These are phyloP conservation scores for Zygoascus meyerae DNA, from an alignment of 1,139 yeast species.

Conservation along the genomic window DNA sequence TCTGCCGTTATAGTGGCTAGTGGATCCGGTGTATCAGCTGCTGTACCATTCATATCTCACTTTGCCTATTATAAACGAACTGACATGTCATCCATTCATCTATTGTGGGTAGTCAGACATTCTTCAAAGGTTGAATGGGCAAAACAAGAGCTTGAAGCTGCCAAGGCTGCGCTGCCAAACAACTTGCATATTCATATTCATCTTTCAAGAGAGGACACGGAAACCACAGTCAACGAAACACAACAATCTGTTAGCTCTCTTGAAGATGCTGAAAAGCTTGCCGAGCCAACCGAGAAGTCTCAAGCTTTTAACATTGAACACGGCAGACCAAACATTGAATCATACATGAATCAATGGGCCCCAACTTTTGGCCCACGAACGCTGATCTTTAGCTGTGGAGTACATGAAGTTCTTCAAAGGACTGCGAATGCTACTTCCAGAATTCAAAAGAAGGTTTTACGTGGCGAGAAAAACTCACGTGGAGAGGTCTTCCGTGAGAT, in stretches of 20 bases:
- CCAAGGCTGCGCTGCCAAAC: slow-evolving; percentile 13
- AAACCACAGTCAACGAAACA: neutral
- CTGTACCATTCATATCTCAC: slow-evolving; percentile 35
- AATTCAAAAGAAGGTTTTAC: slow-evolving; percentile 31
- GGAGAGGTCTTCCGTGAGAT: slow-evolving; percentile 39
- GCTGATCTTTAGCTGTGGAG: slow-evolving; percentile 49
- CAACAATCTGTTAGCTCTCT: neutral
- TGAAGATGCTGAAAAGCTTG: neutral
- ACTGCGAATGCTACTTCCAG: slow-evolving; percentile 44
- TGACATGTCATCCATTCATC: slow-evolving; percentile 31
- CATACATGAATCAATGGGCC: slow-evolving; percentile 17
- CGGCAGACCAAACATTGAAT: slow-evolving; percentile 36
- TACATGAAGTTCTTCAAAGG: slow-evolving; percentile 40
- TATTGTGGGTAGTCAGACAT: slow-evolving; percentile 47
- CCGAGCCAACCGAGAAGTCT: neutral
- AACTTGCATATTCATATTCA: slow-evolving; percentile 3
- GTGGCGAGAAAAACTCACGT: slow-evolving; percentile 16
- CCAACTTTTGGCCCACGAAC: slow-evolving; percentile 37
- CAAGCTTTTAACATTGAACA: slow-evolving; percentile 8
- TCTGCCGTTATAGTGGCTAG: slow-evolving; percentile 37
- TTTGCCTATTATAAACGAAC: slow-evolving; percentile 4
- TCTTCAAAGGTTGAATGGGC: slow-evolving; percentile 44
- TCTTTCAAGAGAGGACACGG: slow-evolving; percentile 1
- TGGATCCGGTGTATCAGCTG: slow-evolving; percentile 53
- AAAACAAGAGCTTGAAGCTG: slow-evolving; percentile 35